A percentile compares a stretch with the other conserved stretches of the same genome.
These are phyloP conservation scores for Leccinum longicurvipes DNA, from an alignment of 768 basidiomycete species.

Conservation along the genomic window DNA sequence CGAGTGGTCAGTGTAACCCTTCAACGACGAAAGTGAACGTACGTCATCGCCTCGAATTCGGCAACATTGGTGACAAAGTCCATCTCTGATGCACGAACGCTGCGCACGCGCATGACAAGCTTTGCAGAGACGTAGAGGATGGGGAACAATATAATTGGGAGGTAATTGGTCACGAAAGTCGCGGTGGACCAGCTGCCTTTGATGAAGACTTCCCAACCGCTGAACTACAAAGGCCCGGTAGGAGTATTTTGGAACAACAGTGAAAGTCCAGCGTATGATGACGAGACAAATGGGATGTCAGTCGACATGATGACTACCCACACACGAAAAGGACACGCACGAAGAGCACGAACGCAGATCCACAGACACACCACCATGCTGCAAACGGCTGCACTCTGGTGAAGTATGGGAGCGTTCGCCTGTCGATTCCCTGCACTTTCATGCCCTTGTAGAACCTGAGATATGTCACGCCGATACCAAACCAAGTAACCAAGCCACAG, in stretches of 20 bases:
- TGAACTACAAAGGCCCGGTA: slow-evolving; percentile 29
- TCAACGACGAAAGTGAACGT: neutral
- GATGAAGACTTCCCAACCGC: slow-evolving; percentile 42
- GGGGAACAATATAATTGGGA: slow-evolving; percentile 44
- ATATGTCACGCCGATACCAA: slow-evolving; percentile 44
- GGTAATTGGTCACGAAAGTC: slow-evolving; percentile 42
- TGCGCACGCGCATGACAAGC: slow-evolving; percentile 7
- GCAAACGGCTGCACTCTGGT: slow-evolving; percentile 41
- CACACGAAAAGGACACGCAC: slow-evolving; percentile 25
- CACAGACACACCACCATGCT: slow-evolving; percentile 35
- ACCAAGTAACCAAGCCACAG: slow-evolving; percentile 43
- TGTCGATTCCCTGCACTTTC: slow-evolving; percentile 46
- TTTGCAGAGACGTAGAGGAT: slow-evolving; percentile 38
- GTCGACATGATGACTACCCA: neutral
- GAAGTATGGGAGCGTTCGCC: slow-evolving; percentile 44
- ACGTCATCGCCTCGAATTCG: slow-evolving; percentile 31
- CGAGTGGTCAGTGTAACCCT: neutral
- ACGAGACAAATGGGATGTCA: neutral
- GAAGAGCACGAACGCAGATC: slow-evolving; percentile 29
- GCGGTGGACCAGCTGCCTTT: slow-evolving; percentile 36
- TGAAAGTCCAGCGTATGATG: neutral
- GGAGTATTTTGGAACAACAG: neutral
- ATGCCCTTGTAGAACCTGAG: slow-evolving; percentile 47
- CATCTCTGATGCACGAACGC: slow-evolving; percentile 18
- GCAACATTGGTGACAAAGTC: slow-evolving; percentile 24